These are phyloP conservation scores for Clohesyomyces aquaticus DNA, from an alignment of 495 filamentous ascomycete genomes.

Conservation along the genomic window DNA sequence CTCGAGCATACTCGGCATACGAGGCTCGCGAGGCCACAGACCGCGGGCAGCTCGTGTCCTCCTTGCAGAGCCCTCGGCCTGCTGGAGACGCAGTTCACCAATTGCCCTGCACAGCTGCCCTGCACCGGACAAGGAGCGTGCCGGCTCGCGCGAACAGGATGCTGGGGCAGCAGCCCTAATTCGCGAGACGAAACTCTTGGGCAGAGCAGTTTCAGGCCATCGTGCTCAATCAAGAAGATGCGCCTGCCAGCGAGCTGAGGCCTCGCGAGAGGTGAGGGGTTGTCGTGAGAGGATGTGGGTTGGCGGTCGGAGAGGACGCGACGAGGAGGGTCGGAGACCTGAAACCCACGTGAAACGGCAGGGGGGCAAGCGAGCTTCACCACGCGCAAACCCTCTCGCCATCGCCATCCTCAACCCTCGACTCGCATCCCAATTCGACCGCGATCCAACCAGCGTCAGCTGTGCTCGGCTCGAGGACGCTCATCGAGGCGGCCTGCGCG, in stretches of 20 bases:
- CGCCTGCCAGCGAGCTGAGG: neutral
- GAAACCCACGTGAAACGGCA: slow-evolving; percentile 6
- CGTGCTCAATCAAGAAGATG: slow-evolving; percentile 29
- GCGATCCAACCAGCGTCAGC: neutral
- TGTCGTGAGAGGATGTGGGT: neutral
- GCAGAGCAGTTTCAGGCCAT: slow-evolving; percentile 33
- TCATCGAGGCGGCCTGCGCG: neutral
- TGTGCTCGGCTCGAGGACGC: neutral
- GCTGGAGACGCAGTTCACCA: slow-evolving; percentile 15
- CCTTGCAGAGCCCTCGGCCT: slow-evolving; percentile 23
- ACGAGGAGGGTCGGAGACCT: neutral
- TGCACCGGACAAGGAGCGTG: slow-evolving; percentile 32
- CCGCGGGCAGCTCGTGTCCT: slow-evolving; percentile 21
- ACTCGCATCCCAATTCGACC: slow-evolving; percentile 15
- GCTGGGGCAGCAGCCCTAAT: slow-evolving; percentile 25
- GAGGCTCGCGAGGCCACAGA: neutral
- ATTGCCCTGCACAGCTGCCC: slow-evolving; percentile 20
- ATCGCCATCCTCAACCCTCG: slow-evolving; percentile 1
- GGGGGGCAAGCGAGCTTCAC: neutral
- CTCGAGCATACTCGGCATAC: slow-evolving; percentile 1
- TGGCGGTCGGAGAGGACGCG: slow-evolving; percentile 9
- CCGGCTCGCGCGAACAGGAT: slow-evolving; percentile 18
- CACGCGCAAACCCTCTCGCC: slow-evolving; percentile 6
- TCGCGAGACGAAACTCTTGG: slow-evolving; percentile 36
- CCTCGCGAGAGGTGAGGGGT: neutral